These are phyloP conservation scores for Populus tremula DNA, from an alignment of 345 rosid species.

Conservation along the genomic window DNA sequence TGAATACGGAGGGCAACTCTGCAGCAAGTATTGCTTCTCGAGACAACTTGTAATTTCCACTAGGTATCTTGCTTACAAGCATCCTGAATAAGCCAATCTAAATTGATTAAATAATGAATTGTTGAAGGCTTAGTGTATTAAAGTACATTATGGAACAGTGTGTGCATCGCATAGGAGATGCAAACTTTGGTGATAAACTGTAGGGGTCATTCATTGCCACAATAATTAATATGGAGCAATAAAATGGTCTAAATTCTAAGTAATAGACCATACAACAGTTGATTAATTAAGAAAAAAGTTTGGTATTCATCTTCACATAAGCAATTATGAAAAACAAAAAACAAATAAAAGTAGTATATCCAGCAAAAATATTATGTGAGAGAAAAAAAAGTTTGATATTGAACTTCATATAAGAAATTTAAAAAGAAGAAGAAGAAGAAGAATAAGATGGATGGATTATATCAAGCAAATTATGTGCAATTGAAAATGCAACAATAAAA, in stretches of 20 bases:
- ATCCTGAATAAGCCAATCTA: constrained; percentile 43
- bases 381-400: background rate
- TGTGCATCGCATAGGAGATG: constrained; percentile 1
- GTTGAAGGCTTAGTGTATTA: background rate
- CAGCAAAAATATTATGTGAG: too few relatives aligned
- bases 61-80: constrained; percentile 64
- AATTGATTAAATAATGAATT: constrained; percentile 3
- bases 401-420: background rate
- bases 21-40: constrained; percentile 67
- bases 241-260: background rate
- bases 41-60: constrained; percentile 78
- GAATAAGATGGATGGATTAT: background rate
- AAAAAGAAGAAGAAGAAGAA: background rate
- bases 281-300: background rate
- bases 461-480: background rate
- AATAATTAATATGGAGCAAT: too few relatives aligned
- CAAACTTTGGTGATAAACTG: background rate
- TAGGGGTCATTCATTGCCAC: too few relatives aligned
- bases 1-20: constrained; percentile 62
- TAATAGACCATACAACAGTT: background rate
- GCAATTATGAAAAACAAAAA: background rate
- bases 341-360: background rate
- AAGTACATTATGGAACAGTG: background rate
- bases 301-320: background rate
- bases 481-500: background rate